Evolutionary conservation across 768 basidiomycete genomes (phyloP), one percentile per base, ranked within the genome.

Genomic region (Coprinopsis sp.): DNA sequence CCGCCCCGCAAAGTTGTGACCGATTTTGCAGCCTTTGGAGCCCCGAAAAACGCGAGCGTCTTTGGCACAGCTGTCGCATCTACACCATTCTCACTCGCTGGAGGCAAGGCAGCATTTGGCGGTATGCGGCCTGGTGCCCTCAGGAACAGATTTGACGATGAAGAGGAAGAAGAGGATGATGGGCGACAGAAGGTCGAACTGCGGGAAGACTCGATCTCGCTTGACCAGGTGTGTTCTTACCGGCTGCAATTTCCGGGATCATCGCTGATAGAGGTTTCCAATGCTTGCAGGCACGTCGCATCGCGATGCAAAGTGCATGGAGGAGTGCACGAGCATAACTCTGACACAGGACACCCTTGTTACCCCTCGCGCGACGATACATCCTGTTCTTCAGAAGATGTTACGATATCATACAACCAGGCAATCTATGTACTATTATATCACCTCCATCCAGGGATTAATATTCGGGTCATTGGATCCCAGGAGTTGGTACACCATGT

Each of bases 221-320:
- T 96, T 49, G 95, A 98, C 54, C 95, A 97, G 78, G 92, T 91
- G 54, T 22, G 74, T 63, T 16, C 36, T 28, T 47, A 37, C 46
- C 37, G 28, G 14, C 4, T 27, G 10, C 8, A 38, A 33, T 10
- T 28, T 44, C 18, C 27, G 19, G 23, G 23, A 49, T 16, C n/a
- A 7, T 25, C 22, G 46, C 27, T 37, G 19, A 13, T 41, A 10
- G 47, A 33, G 57, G 21, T 37, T 5, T 42, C 30, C 27, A 8
- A 50, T 28, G 44, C 29, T 46, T 30, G 23, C 50, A 90, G 86
- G 89, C 89, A 4, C 77, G 81, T 52, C 81, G 89, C 37, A 92
- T 92, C 53, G 81, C 89, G 14, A 78, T 92, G 81, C 90, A 91
- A 63, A 91, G 90, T 53, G 90, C 89, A 33, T 92, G 90, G 89